Conservation (phyloP, 225 moss, liverwort and hornwort genomes). For the Pseudisothecium myosuroides region DNA sequence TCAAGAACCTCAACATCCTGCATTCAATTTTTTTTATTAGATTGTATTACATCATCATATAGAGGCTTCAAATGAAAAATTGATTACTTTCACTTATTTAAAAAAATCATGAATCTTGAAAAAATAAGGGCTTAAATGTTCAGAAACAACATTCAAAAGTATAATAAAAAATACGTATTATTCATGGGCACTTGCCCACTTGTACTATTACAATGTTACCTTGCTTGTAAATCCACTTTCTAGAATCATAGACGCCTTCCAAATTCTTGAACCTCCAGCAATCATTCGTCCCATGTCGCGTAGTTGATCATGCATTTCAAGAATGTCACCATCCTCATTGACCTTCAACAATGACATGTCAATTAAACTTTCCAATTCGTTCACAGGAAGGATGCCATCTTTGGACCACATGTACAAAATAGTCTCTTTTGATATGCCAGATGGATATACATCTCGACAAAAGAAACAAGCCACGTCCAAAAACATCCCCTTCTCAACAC, state of each 20-base stretch:
- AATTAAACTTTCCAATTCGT: no score
- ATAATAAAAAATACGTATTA: not conserved
- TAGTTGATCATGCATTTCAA: no score
- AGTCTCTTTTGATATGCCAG: no score
- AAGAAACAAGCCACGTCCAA: no score
- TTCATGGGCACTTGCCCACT: accelerated
- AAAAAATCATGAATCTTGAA: not conserved
- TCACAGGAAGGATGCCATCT: no score
- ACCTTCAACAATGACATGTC: no score
- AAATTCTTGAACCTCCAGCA: no score
- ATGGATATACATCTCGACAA: no score
- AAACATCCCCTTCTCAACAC: no score
- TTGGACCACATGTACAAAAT: no score
- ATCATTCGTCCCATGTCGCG: no score
- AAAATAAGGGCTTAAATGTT: not conserved
- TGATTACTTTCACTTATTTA: not conserved
- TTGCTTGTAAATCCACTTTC: not conserved
- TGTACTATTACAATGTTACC: not conserved
- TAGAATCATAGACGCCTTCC: not conserved
- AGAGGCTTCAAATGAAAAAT: not conserved
- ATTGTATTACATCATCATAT: not conserved
- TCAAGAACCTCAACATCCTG: not conserved
- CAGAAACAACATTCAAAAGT: not conserved
- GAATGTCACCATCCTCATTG: no score
- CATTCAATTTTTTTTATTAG: not conserved